Evolutionary conservation across 1,284 basidiomycete genomes (phyloP).

Genomic region (Erythrobasidium hasegawianum): DNA sequence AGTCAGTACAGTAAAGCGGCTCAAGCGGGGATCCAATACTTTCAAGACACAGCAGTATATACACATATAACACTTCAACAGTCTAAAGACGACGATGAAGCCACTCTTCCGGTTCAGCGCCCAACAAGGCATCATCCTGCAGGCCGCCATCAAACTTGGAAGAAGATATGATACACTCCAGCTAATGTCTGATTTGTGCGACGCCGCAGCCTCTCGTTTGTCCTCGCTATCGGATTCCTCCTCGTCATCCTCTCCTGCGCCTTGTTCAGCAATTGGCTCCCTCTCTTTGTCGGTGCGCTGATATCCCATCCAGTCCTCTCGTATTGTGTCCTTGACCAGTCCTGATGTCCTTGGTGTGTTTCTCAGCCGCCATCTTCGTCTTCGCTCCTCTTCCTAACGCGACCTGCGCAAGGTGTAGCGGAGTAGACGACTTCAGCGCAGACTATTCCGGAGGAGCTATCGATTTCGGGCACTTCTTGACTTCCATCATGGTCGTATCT

Average conservation of each 20-base stretch:
- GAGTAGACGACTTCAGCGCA: conserved; percentile 56
- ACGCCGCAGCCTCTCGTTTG: conserved; percentile 71
- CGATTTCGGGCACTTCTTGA: conserved; percentile 94
- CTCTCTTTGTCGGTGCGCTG: conserved; percentile 91
- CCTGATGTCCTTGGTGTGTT: too few relatives aligned
- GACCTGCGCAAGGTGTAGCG: conserved; percentile 57
- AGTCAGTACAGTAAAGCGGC: too few relatives aligned
- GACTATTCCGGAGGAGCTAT: conserved; percentile 69
- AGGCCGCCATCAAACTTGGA: not conserved
- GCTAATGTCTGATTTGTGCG: too few relatives aligned
- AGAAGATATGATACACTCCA: too few relatives aligned
- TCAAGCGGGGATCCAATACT: too few relatives aligned
- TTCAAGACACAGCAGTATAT: too few relatives aligned
- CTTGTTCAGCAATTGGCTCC: conserved; percentile 94
- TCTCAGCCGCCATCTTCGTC: conserved; percentile 85
- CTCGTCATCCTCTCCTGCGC: conserved; percentile 98
- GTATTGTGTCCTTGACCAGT: too few relatives aligned
- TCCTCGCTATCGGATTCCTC: conserved; percentile 92
- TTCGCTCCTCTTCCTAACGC: conserved; percentile 94
- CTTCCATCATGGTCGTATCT: conserved; percentile 77
- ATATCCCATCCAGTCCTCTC: too few relatives aligned
- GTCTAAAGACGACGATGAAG: too few relatives aligned
- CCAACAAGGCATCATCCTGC: conserved; percentile 35
- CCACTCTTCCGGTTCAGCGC: conserved; percentile 27
- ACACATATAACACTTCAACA: too few relatives aligned